These are phyloP conservation scores for Boletus rex-veris DNA, from an alignment of 768 basidiomycete species.

Conservation along the genomic window DNA sequence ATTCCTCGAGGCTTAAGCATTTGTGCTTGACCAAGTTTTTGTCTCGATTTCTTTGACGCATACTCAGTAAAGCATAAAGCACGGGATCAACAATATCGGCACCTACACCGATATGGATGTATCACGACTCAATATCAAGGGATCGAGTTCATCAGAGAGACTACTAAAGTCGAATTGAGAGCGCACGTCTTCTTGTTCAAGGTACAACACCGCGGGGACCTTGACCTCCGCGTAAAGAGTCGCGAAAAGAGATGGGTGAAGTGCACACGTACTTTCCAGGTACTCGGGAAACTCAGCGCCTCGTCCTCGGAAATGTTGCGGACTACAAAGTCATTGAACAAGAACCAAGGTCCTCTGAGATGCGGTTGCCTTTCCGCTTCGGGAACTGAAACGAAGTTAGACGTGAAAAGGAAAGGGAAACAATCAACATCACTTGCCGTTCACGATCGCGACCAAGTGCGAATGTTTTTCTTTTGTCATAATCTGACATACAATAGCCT, in stretches of 20 bases:
- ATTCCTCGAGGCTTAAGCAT: conserved; percentile 63
- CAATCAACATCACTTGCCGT: conserved; percentile 43
- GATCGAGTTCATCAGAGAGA: conserved; percentile 66
- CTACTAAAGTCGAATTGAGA: conserved; percentile 57
- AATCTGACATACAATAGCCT: conserved; percentile 85
- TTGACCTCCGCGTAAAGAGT: conserved; percentile 29
- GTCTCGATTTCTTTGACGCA: conserved; percentile 65
- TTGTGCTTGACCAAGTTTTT: conserved; percentile 72
- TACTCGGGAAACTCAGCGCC: conserved; percentile 80
- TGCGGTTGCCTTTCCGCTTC: conserved; percentile 49
- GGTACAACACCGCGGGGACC: conserved; percentile 89
- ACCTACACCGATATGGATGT: conserved; percentile 83
- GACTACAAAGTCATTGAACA: conserved; percentile 98
- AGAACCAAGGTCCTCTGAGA: conserved; percentile 67
- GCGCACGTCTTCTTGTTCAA: conserved; percentile 68
- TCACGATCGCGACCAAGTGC: conserved; percentile 86
- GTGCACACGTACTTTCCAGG: conserved; percentile 77
- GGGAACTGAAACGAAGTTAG: conserved; percentile 50
- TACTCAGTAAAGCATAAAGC: neutral
- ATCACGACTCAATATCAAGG: conserved; percentile 75
- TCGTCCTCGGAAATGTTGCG: conserved; percentile 80
- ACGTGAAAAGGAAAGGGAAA: neutral
- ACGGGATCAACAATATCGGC: neutral
- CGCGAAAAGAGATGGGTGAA: neutral
- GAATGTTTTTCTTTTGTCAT: conserved; percentile 65